A percentile compares a stretch with the other conserved stretches of the same genome.
These are phyloP conservation scores for Prinsepia uniflora DNA, from an alignment of 306 rosid genomes.

Conservation along the genomic window DNA sequence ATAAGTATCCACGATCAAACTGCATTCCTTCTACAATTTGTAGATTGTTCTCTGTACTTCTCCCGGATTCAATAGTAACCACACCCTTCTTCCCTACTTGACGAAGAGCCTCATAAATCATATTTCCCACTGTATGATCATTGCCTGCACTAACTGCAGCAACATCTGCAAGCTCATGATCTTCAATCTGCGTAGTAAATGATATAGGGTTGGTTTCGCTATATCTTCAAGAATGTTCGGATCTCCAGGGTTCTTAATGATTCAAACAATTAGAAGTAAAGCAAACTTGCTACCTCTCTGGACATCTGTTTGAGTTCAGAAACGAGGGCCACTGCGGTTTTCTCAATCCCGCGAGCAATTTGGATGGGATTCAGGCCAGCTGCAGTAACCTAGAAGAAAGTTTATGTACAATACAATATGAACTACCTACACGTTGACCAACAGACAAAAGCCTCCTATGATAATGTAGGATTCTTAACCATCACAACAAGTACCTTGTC, in stretches of 20 bases:
- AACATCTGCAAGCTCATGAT: conserved; percentile 73
- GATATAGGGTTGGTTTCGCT: conserved; percentile 12
- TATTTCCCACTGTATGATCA: conserved; percentile 68
- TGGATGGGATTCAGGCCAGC: conserved; percentile 92
- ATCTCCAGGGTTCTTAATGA: not conserved
- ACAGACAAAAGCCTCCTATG: not conserved
- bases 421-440: no score
- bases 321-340: conserved; percentile 74
- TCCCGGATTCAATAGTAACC: conserved; percentile 78
- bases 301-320: conserved; percentile 73
- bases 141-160: conserved; percentile 94
- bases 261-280: not conserved
- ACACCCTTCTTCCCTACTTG: conserved; percentile 80
- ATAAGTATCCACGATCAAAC: conserved; percentile 79
- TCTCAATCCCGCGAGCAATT: conserved; percentile 85
- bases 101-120: conserved; percentile 73
- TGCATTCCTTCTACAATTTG: conserved; percentile 94
- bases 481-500: conserved; percentile 10
- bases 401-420: not conserved
- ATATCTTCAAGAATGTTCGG: not conserved
- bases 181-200: conserved; percentile 57
- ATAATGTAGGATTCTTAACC: not conserved
- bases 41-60: conserved; percentile 50
- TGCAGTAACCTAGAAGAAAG: conserved; percentile 63
- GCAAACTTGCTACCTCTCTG: conserved; percentile 52